Base-by-base conservation (phyloP, 768 basidiomycete genomes). In the Lentinula detonsa region DNA sequence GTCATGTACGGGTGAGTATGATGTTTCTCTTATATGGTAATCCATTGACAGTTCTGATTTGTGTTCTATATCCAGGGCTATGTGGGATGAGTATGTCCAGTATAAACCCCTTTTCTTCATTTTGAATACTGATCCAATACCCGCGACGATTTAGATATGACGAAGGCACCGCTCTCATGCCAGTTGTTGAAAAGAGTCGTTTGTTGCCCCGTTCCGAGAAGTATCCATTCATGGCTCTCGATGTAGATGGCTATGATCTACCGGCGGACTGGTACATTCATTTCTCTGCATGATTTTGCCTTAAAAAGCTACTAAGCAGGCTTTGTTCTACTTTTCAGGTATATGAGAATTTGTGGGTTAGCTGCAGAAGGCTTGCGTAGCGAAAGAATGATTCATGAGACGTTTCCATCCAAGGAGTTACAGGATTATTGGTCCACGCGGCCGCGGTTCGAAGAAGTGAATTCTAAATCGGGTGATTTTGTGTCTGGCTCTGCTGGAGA, bases 141-240 rank as follows among this genome's bases (percentile, higher is more conserved):
- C n/a, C 33, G 49, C 31, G n/a, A 9, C 0, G 1, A n/a, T 35
- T 39, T 31, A 90, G 88, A 71, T 92, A 92, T 64, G 90, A 93
- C 65, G 90, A 92, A 76, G 91, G 92, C 40, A 93, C 91, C 0
- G 90, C 85, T 1, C 83, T 91, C 63, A 83, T 94, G 79, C 92
- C 92, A 6, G 81, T 85, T 13, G 83, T 91, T 1, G 69, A 84
- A 45, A 75, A 78, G 61, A 83, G 84, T 61, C 73, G 79, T 5
- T 74, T 81, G 54, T 75, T 91, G 2, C 92, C 91, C 9, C 74
- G 78, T 59, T 79, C 81, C n/a, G 80, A 84, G 16, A 74, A 78
- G 56, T 84, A 77, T 66, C 76, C 76, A 16, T 87, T 91, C 66
- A 71, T 93, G 65, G 86, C 90, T 8, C 77, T 91, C 16, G 91